A percentile compares a stretch with the other conserved stretches of the same genome.
Evolutionary conservation across 2,329 filamentous ascomycete genomes (phyloP).

Genomic region (Lojkania enalia): DNA sequence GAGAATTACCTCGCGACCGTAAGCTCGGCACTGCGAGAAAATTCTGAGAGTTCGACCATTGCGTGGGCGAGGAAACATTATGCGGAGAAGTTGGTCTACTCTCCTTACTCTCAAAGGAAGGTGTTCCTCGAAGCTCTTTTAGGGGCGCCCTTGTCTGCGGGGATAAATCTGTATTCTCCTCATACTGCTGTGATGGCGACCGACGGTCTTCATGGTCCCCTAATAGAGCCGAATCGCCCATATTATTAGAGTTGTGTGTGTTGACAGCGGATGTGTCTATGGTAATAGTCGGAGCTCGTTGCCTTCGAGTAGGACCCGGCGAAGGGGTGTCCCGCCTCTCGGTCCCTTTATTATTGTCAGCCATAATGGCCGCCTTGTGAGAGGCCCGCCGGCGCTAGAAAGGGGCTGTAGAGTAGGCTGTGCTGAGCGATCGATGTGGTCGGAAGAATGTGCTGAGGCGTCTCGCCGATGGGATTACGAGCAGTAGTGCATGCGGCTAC

Average conservation of each 20-base stretch:
- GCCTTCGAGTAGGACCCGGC: conserved; percentile 36
- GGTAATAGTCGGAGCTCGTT: conserved; percentile 56
- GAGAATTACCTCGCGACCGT: conserved; percentile 66
- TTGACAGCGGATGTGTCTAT: conserved; percentile 56
- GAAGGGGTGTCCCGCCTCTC: conserved; percentile 29
- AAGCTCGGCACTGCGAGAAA: conserved; percentile 66
- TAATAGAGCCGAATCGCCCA: conserved; percentile 39
- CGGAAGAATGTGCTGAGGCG: conserved; percentile 35
- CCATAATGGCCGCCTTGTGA: conserved; percentile 32
- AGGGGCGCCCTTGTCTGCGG: conserved; percentile 32
- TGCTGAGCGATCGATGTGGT: conserved; percentile 29
- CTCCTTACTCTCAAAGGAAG: conserved; percentile 67
- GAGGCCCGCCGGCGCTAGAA: conserved; percentile 12
- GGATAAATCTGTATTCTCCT: conserved; percentile 26
- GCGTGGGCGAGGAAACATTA: conserved; percentile 67
- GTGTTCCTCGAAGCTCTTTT: conserved; percentile 57
- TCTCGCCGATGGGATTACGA: conserved; percentile 33
- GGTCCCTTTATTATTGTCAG: conserved; percentile 28
- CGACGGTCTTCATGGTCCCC: conserved; percentile 37
- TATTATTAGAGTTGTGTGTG: conserved; percentile 36
- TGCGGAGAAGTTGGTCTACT: conserved; percentile 68
- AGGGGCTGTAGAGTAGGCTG: conserved; percentile 26
- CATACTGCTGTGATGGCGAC: conserved; percentile 26
- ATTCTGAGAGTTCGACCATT: conserved; percentile 58
- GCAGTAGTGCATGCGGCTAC: conserved; percentile 27